Base-by-base conservation (phyloP, 495 filamentous ascomycete species). In the Cercophora samala region DNA sequence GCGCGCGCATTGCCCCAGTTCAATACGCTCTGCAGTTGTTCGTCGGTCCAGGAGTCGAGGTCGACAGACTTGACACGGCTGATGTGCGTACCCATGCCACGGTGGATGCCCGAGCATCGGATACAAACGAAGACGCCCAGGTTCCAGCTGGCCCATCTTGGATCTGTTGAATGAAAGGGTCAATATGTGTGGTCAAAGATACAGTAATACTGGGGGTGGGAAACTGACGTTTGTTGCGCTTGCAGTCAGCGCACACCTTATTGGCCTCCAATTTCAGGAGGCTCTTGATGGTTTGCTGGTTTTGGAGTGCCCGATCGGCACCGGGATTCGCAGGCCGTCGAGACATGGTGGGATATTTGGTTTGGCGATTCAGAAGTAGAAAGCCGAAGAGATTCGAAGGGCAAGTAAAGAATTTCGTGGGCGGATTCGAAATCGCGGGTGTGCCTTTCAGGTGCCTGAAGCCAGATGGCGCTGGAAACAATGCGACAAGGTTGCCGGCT, bases 71-170 rank as follows among this genome's bases (percentile, higher is more conserved):
- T 98, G 74, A 99, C 96, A 76, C 92, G 86, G 76, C 92, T 97
- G 75, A 99, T 97, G 81, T 99, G 95, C 56, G 95, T 98, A 73
- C 95, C 95, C 93, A 99, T 97, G 56, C 93, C 93, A 72, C 95
- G 90, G 79, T 99, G 95, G 73, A 99, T 97, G 69, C 95, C 95
- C 9, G 96, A 98, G 77, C 95, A 99, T 66, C 94, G 90, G 74
- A 99, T 98, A 80, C 95, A 99, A 70, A 99, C 82, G 75, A 99
- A 99, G 70, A 98, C 88, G 63, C 93, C 93, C 63, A 97, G 78
- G 75, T 97, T 97, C 93, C 95, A 98, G 71, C 92, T 96, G 2
- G 96, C 95, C 95, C 95, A 99, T 89, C 96, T 87, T 67, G 95
- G 96, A 80, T 96, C 92, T 96, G 75, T 32, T 60, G 59, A 25